A percentile compares a stretch with the other conserved stretches of the same genome.
Conservation (phyloP, 305 asterid species). For the Andrographis paniculata region DNA sequence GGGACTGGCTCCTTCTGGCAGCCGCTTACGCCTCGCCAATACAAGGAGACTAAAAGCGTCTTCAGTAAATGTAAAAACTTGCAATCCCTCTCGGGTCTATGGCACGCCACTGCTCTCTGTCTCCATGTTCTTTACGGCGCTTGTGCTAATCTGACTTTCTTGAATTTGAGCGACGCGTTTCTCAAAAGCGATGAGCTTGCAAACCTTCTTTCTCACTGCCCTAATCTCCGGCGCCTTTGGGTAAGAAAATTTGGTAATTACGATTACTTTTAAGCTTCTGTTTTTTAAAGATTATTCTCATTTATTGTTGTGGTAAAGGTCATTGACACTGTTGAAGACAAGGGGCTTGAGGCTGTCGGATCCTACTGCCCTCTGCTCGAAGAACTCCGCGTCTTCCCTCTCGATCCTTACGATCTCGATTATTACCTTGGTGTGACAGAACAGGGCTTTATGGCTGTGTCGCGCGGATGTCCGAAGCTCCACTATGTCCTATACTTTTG, state of each 20-base stretch:
- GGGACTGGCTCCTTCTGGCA: conserved; percentile 34
- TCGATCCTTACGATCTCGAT: conserved; percentile 21
- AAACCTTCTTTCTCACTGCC: conserved; percentile 40
- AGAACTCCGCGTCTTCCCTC: conserved; percentile 33
- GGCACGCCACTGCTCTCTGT: conserved; percentile 36
- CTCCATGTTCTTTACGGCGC: conserved; percentile 45
- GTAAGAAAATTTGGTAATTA: conserved; percentile 28
- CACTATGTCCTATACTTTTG: conserved; percentile 35
- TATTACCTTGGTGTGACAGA: conserved; percentile 24
- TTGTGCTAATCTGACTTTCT: conserved; percentile 42
- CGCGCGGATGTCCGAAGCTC: conserved; percentile 33
- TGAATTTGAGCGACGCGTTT: conserved; percentile 44
- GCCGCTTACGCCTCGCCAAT: conserved; percentile 31
- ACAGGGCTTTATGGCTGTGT: conserved; percentile 27
- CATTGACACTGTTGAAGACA: conserved; percentile 26
- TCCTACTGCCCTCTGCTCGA: conserved; percentile 25
- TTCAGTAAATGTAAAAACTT: conserved; percentile 37
- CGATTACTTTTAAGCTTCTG: no score
- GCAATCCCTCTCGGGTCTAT: conserved; percentile 42
- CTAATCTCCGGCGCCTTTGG: conserved; percentile 59
- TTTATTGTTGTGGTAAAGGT: conserved; percentile 14
- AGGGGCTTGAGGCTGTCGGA: conserved; percentile 31
- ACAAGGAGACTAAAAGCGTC: conserved; percentile 25
- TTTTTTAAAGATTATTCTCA: neutral
- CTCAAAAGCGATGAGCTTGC: conserved; percentile 38